phyloP scores from a whole-genome alignment of 257 asterid genomes.

The Solanum bulbocastanum region DNA sequence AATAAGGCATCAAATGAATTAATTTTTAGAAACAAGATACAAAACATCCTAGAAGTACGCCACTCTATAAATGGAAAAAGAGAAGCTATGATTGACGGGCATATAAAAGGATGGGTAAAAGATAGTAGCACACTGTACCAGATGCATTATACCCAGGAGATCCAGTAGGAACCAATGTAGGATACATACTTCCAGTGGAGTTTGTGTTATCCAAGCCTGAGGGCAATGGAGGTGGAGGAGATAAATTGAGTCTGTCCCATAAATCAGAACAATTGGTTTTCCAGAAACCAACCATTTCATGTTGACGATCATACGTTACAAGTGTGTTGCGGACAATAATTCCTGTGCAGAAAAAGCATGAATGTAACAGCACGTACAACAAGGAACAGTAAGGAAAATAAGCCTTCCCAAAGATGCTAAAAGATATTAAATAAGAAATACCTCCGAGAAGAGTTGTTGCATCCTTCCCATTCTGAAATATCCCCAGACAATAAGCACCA shows the following conservation, averaged over 20 bases:
- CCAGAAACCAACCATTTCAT: slow-evolving; percentile 91
- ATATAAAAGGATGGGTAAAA: background rate
- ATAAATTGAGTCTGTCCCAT: slow-evolving; percentile 71
- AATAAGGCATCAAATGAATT: background rate
- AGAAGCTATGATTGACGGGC: background rate
- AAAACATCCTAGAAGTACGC: background rate
- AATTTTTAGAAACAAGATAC: background rate
- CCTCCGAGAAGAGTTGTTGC: slow-evolving; percentile 98
- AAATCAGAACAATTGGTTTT: slow-evolving; percentile 93
- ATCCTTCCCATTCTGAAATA: slow-evolving; percentile 97
- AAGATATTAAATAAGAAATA: slow-evolving; percentile 9
- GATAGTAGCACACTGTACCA: slow-evolving; percentile 27
- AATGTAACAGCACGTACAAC: background rate
- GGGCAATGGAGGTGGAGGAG: slow-evolving; percentile 45
- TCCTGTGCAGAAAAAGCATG: slow-evolving; percentile 29
- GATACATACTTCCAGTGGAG: slow-evolving; percentile 36
- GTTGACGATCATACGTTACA: slow-evolving; percentile 89
- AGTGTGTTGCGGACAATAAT: slow-evolving; percentile 93
- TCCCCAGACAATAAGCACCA: slow-evolving; percentile 96
- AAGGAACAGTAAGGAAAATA: background rate
- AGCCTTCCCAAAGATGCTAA: background rate
- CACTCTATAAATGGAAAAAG: background rate
- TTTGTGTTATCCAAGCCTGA: slow-evolving; percentile 17
- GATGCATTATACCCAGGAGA: slow-evolving; percentile 33
- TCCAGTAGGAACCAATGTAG: slow-evolving; percentile 47